Percentiles rank a stretch among this genome's conserved stretches.
Evolutionary conservation across 1,139 yeast species (phyloP).

Genomic region (Hyphopichia buzzinii): DNA sequence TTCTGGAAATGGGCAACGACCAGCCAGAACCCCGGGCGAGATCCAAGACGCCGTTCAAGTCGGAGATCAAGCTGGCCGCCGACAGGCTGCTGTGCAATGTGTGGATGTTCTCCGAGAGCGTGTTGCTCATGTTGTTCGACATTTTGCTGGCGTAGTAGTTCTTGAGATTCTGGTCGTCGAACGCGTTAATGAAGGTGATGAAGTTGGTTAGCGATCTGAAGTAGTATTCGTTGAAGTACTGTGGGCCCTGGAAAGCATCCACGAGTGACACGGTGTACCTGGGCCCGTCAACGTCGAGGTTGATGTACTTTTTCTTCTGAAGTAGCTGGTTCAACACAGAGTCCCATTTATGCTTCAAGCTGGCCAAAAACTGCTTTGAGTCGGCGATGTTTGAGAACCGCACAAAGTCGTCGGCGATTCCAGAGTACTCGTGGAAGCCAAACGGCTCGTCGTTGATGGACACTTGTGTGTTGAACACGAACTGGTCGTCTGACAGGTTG

Average conservation of each 20-base stretch:
- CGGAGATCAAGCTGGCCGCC: conserved; percentile 12
- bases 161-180: conserved; percentile 22
- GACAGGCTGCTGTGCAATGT: conserved; percentile 18
- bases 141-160: conserved; percentile 29
- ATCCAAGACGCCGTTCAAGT: conserved; percentile 23
- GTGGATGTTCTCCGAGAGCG: conserved; percentile 30
- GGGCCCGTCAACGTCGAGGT: conserved; percentile 11
- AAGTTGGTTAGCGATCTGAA: conserved; percentile 26
- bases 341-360: conserved; percentile 16
- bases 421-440: conserved; percentile 12
- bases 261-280: conserved; percentile 6
- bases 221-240: conserved; percentile 7
- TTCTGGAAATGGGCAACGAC: conserved; percentile 25
- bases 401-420: conserved; percentile 10
- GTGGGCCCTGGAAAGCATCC: conserved; percentile 3
- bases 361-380: conserved; percentile 2
- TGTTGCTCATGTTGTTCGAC: conserved; percentile 27
- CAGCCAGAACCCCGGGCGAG: conserved; percentile 24
- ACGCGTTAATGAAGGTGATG: conserved; percentile 28
- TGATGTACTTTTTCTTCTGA: conserved; percentile 12
- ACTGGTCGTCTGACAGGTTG: conserved; percentile 8
- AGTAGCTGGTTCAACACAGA: conserved; percentile 11
- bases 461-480: conserved; percentile 13
- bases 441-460: conserved; percentile 10
- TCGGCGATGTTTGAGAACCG: conserved; percentile 5